Base-by-base conservation (phyloP, 768 basidiomycete genomes). In the Grammothele lineata region DNA sequence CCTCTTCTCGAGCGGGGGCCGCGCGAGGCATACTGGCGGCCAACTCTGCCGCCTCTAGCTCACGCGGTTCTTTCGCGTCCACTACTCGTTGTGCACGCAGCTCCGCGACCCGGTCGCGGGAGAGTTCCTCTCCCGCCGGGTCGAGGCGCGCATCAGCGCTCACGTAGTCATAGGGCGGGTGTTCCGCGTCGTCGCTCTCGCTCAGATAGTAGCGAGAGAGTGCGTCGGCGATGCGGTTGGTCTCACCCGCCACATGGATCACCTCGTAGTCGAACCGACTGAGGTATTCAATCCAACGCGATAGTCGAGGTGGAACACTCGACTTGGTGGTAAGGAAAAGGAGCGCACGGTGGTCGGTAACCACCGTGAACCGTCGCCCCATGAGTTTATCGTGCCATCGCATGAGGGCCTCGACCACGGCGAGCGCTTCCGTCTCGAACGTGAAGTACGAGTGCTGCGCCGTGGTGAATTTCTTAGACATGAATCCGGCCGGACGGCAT, bases 321-420 rank as follows among this genome's bases (percentile, higher is more conserved):
- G 9, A 32, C 15, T 35, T 24, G 17, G 58, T 55, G 0, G 53
- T 61, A 8, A 64, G 56, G 37, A 69, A 50, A 10, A 54, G 56
- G 4, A 55, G 62, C 8, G 61, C 59, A n/a, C 58, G 27, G n/a
- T 40, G 25, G 14, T 51, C 32, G 21, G 37, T 40, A 2, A 22
- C 37, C 3, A 40, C n/a, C 12, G 6, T 22, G 14, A 57, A 25
- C 0, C 37, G 27, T 5, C 47, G 50, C 1, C 66, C 61, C 0
- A 68, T 37, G 0, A 67, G 50, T 33, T 67, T 66, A 33, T 67
- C 62, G 38, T 66, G 62, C 65, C 60, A 68, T 26, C 63, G 64
- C 3, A 66, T 10, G 1, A 67, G 42, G 1, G 46, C 56, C 42
- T 55, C 40, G 11, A 59, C 1, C 3, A 57, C 48, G 0, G 37